phyloP scores from a whole-genome alignment of 208 protist genomes.

The Trypanosoma scelopori region DNA sequence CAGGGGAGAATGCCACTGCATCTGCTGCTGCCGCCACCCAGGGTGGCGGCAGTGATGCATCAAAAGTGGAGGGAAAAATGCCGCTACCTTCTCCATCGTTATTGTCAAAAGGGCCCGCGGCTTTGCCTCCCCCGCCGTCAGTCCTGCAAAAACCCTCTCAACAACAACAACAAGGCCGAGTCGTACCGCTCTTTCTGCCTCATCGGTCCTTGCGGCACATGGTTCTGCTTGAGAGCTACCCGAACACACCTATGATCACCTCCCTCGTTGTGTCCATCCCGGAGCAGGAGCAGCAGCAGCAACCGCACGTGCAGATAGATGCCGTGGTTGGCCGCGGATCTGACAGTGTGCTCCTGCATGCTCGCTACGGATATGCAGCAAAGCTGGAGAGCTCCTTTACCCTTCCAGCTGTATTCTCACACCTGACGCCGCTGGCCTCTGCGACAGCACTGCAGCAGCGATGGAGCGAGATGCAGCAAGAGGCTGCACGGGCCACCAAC shows the following conservation, averaged over 20 bases:
- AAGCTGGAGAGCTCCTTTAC: constrained; percentile 43
- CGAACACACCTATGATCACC: constrained; percentile 68
- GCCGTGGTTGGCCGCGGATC: constrained; percentile 62
- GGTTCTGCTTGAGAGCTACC: constrained; percentile 55
- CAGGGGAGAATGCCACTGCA: neutral
- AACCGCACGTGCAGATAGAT: constrained; percentile 63
- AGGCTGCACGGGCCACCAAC: neutral
- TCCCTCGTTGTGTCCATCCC: constrained; percentile 46
- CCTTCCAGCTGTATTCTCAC: constrained; percentile 49
- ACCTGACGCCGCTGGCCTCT: constrained; percentile 49
- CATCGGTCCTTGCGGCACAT: constrained; percentile 58
- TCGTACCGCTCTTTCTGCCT: constrained; percentile 62
- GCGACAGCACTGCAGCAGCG: constrained; percentile 45
- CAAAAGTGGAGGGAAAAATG: constrained; percentile 9
- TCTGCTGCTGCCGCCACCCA: neutral
- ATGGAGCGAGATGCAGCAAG: constrained; percentile 44
- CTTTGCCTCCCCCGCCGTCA: constrained; percentile 2
- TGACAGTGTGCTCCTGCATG: constrained; percentile 62
- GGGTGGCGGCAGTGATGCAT: constrained; percentile 6
- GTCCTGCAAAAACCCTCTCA: neutral
- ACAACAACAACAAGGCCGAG: constrained; percentile 25
- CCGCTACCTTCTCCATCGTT: constrained; percentile 6
- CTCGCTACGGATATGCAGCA: constrained; percentile 76
- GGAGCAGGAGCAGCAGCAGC: constrained; percentile 29
- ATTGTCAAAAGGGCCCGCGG: neutral